These are phyloP conservation scores for Xylaria sp. DNA, from an alignment of 2,329 filamentous ascomycete genomes.

Conservation along the genomic window DNA sequence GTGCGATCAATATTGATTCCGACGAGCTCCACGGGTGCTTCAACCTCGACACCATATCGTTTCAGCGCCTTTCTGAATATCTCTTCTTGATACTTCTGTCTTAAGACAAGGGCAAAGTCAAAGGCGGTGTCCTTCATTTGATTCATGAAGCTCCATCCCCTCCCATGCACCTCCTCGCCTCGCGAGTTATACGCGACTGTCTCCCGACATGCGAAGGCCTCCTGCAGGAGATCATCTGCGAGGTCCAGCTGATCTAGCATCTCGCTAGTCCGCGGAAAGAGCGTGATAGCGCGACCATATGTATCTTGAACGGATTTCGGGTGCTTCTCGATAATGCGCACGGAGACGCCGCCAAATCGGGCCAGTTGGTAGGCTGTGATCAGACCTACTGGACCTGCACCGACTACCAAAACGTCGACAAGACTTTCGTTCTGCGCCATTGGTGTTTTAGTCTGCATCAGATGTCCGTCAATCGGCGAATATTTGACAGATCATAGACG, in stretches of 20 bases:
- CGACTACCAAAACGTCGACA: constrained; percentile 48
- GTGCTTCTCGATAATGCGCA: constrained; percentile 56
- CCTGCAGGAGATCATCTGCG: constrained; percentile 55
- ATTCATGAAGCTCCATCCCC: constrained; percentile 60
- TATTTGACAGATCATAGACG: not conserved
- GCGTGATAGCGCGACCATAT: constrained; percentile 60
- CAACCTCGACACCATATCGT: constrained; percentile 43
- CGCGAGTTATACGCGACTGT: constrained; percentile 54
- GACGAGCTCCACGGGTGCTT: constrained; percentile 46
- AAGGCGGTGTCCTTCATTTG: constrained; percentile 57
- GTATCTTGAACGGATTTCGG: constrained; percentile 49
- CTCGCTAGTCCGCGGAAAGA: constrained; percentile 57
- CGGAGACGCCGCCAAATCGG: constrained; percentile 45
- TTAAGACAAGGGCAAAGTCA: constrained; percentile 58
- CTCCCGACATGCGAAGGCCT: constrained; percentile 57
- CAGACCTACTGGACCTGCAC: constrained; percentile 53
- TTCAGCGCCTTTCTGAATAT: constrained; percentile 51
- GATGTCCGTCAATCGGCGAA: not conserved
- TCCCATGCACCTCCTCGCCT: constrained; percentile 50
- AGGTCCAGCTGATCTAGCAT: constrained; percentile 59
- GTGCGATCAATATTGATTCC: constrained; percentile 43
- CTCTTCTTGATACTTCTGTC: constrained; percentile 61
- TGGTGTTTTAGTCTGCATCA: not conserved
- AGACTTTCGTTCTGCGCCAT: constrained; percentile 24
- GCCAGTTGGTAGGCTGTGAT: constrained; percentile 52